Conservation (phyloP, 441 rosid species). For the Iberis amara region DNA sequence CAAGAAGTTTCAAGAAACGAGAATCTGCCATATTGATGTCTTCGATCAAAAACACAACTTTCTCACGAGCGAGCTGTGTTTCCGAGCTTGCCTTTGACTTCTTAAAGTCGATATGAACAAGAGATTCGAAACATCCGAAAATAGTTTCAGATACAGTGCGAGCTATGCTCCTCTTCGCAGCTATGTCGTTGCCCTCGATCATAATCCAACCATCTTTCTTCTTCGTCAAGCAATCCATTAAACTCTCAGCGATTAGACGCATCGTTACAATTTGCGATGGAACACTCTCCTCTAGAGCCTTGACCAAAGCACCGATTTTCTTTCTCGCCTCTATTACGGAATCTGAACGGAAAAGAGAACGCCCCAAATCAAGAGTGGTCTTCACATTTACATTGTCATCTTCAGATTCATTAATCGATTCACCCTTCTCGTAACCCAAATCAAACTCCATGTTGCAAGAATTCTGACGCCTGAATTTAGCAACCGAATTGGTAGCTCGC, state of each 20-base stretch:
- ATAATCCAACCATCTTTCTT: slow-evolving; percentile 53
- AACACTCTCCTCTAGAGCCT: slow-evolving; percentile 48
- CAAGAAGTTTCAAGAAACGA: slow-evolving; percentile 46
- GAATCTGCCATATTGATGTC: slow-evolving; percentile 54
- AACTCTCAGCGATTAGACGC: slow-evolving; percentile 44
- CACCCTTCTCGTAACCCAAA: slow-evolving; percentile 35
- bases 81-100: slow-evolving; percentile 27
- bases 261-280: slow-evolving; percentile 61
- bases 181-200: slow-evolving; percentile 54
- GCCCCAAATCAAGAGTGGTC: slow-evolving; percentile 59
- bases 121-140: slow-evolving; percentile 47
- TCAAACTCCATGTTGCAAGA: slow-evolving; percentile 63
- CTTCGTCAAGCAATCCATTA: slow-evolving; percentile 33
- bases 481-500: slow-evolving; percentile 34
- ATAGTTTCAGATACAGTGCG: slow-evolving; percentile 51
- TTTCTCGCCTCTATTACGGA: slow-evolving; percentile 20
- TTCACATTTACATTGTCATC: slow-evolving; percentile 44
- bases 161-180: slow-evolving; percentile 65
- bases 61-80: slow-evolving; percentile 34
- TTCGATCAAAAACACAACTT: slow-evolving; percentile 60
- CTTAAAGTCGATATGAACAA: slow-evolving; percentile 44
- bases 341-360: slow-evolving; percentile 30
- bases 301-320: slow-evolving; percentile 27
- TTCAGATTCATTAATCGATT: slow-evolving; percentile 41
- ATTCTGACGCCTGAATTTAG: slow-evolving; percentile 68